Evolutionary conservation across 2,329 filamentous ascomycete genomes (phyloP).

Genomic region (Plenodomus tracheiphilus): DNA sequence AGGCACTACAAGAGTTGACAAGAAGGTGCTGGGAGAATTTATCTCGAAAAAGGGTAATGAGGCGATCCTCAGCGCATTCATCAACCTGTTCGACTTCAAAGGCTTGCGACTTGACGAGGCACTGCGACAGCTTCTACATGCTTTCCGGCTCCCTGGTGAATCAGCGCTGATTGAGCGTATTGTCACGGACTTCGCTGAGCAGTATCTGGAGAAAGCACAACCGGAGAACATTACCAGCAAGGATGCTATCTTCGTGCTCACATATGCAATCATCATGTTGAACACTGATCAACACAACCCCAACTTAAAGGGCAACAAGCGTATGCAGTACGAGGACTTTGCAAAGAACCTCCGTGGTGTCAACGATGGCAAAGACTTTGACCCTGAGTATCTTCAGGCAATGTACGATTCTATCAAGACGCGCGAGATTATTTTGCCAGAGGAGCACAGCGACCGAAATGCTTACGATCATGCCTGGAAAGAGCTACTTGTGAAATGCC

Average conservation of each 20-base stretch:
- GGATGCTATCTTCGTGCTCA: conserved; percentile 86
- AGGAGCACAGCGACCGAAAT: conserved; percentile 95
- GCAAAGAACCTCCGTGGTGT: conserved; percentile 86
- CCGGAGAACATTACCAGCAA: conserved; percentile 79
- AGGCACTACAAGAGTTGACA: conserved; percentile 84
- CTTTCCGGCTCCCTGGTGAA: conserved; percentile 92
- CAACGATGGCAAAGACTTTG: conserved; percentile 84
- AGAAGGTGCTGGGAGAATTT: conserved; percentile 88
- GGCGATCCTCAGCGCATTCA: conserved; percentile 78
- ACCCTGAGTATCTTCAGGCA: conserved; percentile 76
- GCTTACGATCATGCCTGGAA: conserved; percentile 98
- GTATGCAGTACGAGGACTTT: conserved; percentile 86
- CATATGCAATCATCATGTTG: conserved; percentile 95
- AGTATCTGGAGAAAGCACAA: conserved; percentile 72
- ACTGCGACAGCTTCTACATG: conserved; percentile 80
- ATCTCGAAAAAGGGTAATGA: conserved; percentile 91
- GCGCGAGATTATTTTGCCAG: conserved; percentile 93
- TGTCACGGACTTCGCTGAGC: conserved; percentile 81
- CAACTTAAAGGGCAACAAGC: conserved; percentile 75
- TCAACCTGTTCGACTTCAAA: conserved; percentile 84
- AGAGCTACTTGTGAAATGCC: conserved; percentile 84
- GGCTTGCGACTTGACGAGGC: conserved; percentile 90
- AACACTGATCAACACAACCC: conserved; percentile 98
- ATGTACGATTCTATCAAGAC: conserved; percentile 91
- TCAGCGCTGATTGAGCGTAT: conserved; percentile 92